A percentile compares a stretch with the other conserved stretches of the same genome.
These are phyloP conservation scores for Debaryomyces singareniensis DNA, from an alignment of 1,139 yeast genomes.

Conservation along the genomic window DNA sequence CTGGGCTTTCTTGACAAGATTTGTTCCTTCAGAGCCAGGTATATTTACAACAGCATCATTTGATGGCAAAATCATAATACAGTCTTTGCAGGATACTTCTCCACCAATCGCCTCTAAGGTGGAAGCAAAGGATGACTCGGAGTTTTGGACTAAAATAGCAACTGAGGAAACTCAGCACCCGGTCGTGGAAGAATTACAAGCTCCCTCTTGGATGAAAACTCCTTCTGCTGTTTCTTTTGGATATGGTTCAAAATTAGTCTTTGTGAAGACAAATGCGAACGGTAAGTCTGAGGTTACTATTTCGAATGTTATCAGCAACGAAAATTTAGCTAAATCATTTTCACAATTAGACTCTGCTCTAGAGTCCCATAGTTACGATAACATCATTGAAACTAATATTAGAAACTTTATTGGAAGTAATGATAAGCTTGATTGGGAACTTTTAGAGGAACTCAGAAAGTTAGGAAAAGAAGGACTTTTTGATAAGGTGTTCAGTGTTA, in stretches of 20 bases:
- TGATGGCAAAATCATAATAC: constrained; percentile 80
- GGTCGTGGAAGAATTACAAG: constrained; percentile 61
- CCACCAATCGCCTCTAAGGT: constrained; percentile 46
- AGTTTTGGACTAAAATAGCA: constrained; percentile 78
- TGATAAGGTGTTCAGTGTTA: constrained; percentile 13
- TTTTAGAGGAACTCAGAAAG: constrained; percentile 51
- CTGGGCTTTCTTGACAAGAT: constrained; percentile 86
- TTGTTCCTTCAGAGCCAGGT: constrained; percentile 87
- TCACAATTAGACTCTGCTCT: constrained; percentile 55
- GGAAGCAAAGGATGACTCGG: constrained; percentile 51
- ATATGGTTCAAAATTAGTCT: constrained; percentile 84
- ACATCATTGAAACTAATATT: constrained; percentile 49
- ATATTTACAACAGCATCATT: constrained; percentile 89
- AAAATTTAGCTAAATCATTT: constrained; percentile 32
- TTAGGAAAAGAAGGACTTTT: constrained; percentile 42
- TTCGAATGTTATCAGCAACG: constrained; percentile 38
- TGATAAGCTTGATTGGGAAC: constrained; percentile 71
- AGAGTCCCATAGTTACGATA: constrained; percentile 44
- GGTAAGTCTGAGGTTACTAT: constrained; percentile 45
- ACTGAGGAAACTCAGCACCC: constrained; percentile 72
- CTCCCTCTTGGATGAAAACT: constrained; percentile 83
- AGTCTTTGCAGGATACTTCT: constrained; percentile 79
- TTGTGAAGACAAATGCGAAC: constrained; percentile 37
- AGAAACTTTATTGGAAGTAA: constrained; percentile 30
- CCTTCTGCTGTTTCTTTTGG: constrained; percentile 83